phyloP scores from a whole-genome alignment of 352 stramenopile genomes.

The Paralagenidium karlingii region DNA sequence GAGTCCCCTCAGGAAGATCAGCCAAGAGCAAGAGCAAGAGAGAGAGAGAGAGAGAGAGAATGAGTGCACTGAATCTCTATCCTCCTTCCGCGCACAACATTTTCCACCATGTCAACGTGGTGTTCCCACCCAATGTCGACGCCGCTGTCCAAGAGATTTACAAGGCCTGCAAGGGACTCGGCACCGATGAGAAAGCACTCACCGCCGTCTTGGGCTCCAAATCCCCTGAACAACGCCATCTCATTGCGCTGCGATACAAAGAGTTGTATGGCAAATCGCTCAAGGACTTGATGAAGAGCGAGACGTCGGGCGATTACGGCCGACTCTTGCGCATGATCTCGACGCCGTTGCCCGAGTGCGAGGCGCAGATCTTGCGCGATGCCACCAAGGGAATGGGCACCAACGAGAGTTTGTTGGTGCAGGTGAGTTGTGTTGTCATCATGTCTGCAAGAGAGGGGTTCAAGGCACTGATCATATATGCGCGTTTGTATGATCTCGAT shows the following conservation, averaged over 20 bases:
- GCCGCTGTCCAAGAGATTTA: conserved; percentile 57
- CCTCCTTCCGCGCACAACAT: conserved; percentile 35
- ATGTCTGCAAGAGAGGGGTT: background rate
- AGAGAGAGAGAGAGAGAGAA: too few relatives aligned
- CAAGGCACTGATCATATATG: background rate
- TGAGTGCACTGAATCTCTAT: conserved; percentile 56
- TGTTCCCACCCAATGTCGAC: conserved; percentile 38
- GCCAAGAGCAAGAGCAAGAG: too few relatives aligned
- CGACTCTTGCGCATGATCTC: conserved; percentile 57
- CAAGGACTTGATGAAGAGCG: conserved; percentile 37
- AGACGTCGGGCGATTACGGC: conserved; percentile 66
- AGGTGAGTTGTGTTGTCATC: conserved; percentile 5
- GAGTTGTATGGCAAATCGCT: conserved; percentile 51
- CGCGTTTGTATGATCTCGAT: background rate
- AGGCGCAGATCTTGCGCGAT: conserved; percentile 52
- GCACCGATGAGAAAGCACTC: conserved; percentile 65
- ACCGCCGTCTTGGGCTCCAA: conserved; percentile 53
- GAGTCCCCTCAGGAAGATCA: too few relatives aligned
- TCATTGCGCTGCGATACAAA: conserved; percentile 59
- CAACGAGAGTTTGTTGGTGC: conserved; percentile 51
- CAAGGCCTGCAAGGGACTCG: conserved; percentile 41
- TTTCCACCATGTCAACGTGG: conserved; percentile 27
- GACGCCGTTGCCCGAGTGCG: conserved; percentile 50
- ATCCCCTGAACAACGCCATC: conserved; percentile 47
- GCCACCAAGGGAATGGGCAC: conserved; percentile 64